Conservation (phyloP, 2,329 filamentous ascomycete genomes). For the Colletotrichum limetticola region DNA sequence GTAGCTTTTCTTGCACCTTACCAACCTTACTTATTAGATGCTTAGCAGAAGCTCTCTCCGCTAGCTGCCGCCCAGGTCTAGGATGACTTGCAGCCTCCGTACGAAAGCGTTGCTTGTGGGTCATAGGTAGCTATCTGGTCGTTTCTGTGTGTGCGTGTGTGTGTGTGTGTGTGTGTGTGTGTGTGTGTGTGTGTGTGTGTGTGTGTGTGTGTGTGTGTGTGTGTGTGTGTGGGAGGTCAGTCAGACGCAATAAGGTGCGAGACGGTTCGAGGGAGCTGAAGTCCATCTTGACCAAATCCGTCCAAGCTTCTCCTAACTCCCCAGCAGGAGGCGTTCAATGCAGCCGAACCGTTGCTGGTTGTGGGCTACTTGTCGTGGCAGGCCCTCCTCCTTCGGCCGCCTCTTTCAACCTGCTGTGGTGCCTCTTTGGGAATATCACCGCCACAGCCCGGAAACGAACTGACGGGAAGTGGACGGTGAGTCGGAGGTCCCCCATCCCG, state of each 20-base stretch:
- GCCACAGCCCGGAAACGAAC: conserved; percentile 23
- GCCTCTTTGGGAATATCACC: background rate
- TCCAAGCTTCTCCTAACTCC: background rate
- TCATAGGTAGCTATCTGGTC: background rate
- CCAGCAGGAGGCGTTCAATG: conserved; percentile 1
- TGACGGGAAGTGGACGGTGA: background rate
- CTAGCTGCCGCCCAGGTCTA: background rate
- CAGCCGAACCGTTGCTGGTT: conserved; percentile 17
- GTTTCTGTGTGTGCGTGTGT: background rate
- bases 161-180: too few species aligned
- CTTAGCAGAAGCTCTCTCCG: background rate
- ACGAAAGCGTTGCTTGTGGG: conserved; percentile 16
- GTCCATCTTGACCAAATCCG: conserved; percentile 18
- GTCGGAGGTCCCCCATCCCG: background rate
- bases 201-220: too few species aligned
- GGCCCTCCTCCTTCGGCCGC: background rate
- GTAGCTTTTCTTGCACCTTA: too few species aligned
- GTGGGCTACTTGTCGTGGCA: background rate
- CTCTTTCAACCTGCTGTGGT: background rate
- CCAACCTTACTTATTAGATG: too few species aligned
- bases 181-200: too few species aligned
- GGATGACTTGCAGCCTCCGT: background rate
- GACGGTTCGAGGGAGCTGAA: background rate
- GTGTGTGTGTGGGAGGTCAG: background rate
- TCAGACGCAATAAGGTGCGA: background rate